A percentile compares a stretch with the other conserved stretches of the same genome.
Evolutionary conservation across 345 rosid species (phyloP).

Genomic region (Acer negundo): DNA sequence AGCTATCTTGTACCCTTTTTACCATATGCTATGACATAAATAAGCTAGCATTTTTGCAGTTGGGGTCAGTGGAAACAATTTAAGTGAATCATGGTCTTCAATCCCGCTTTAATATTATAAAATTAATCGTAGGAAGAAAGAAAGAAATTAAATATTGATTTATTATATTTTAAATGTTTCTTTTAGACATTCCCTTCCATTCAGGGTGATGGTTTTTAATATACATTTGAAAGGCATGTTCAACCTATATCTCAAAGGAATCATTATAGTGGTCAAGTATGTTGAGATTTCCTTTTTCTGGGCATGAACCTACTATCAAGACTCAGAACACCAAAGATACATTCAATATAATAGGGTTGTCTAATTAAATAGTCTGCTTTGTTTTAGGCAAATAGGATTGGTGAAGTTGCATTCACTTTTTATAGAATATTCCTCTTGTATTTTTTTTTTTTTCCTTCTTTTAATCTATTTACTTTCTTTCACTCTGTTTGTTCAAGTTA

Average conservation of each 20-base stretch:
- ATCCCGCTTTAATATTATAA: background rate
- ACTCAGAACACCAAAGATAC: background rate
- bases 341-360: background rate
- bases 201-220: background rate
- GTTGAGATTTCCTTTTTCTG: background rate
- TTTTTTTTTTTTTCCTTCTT: background rate
- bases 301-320: background rate
- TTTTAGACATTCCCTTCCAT: background rate
- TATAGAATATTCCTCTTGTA: background rate
- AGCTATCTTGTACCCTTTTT: conserved; percentile 28
- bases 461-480: background rate
- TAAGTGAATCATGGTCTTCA: conserved; percentile 1
- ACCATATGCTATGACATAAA: background rate
- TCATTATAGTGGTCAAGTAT: background rate
- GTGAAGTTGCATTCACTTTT: background rate
- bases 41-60: conserved; percentile 6
- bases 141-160: background rate
- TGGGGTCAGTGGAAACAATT: background rate
- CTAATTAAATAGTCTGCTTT: background rate
- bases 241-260: conserved; percentile 6
- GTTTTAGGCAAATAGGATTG: background rate
- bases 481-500: background rate
- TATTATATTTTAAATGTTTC: background rate
- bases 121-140: background rate
- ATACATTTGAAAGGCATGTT: background rate